Conservation (phyloP, 1,284 basidiomycete species). For the Malassezia caprae region DNA sequence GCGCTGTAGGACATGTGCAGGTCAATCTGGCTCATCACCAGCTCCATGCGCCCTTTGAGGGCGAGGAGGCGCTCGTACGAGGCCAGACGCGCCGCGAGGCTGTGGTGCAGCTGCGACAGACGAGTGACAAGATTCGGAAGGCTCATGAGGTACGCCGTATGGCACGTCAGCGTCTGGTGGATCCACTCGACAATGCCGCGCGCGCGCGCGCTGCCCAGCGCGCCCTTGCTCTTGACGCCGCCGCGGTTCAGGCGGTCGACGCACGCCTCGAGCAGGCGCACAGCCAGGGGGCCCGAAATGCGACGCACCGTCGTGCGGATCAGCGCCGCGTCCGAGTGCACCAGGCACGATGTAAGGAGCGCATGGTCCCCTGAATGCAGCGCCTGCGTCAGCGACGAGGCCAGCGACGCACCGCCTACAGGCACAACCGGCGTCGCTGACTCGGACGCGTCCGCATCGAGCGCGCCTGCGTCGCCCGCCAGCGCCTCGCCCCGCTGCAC, state of each 20-base stretch:
- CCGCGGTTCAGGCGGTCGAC: conserved; percentile 74
- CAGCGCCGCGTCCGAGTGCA: conserved; percentile 67
- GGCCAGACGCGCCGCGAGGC: conserved; percentile 66
- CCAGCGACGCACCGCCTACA: conserved; percentile 73
- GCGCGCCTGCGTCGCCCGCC: conserved; percentile 10
- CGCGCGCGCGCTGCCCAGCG: conserved; percentile 29
- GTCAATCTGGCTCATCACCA: conserved; percentile 86
- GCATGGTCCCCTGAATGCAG: conserved; percentile 85
- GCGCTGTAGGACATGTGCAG: conserved; percentile 52
- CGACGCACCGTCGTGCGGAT: conserved; percentile 80
- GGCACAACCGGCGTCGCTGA: conserved; percentile 20
- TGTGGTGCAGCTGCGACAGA: conserved; percentile 71
- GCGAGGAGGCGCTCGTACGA: conserved; percentile 75
- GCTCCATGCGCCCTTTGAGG: conserved; percentile 78
- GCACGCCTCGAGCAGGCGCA: conserved; percentile 77
- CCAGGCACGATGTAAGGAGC: conserved; percentile 75
- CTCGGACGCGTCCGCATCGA: conserved; percentile 14
- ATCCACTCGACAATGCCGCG: conserved; percentile 78
- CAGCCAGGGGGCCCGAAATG: conserved; percentile 76
- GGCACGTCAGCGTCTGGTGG: conserved; percentile 70
- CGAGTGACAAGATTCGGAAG: conserved; percentile 75
- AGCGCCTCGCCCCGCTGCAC: conserved; percentile 17
- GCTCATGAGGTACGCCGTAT: conserved; percentile 88
- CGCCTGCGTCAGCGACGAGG: conserved; percentile 88
- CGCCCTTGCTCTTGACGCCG: conserved; percentile 29